phyloP scores from a whole-genome alignment of 257 asterid genomes.

The Solanum clarkiae region DNA sequence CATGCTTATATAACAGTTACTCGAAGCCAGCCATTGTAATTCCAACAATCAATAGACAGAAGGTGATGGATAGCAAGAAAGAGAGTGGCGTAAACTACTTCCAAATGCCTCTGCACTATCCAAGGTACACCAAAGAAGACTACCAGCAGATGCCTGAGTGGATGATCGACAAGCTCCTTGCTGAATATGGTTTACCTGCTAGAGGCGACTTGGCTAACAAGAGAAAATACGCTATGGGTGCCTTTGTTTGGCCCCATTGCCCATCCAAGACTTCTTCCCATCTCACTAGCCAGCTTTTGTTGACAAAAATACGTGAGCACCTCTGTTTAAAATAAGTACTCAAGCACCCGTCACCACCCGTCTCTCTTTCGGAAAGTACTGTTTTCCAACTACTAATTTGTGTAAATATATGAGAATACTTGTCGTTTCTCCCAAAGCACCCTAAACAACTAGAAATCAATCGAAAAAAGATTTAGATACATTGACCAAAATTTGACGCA shows the following conservation, averaged over 20 bases:
- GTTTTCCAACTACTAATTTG: not conserved
- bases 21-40: not conserved
- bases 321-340: not conserved
- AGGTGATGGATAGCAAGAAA: not conserved
- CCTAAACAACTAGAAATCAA: not conserved
- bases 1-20: not conserved
- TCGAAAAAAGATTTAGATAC: not conserved
- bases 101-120: constrained; percentile 7
- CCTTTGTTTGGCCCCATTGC: not conserved
- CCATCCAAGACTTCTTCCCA: not conserved
- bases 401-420: not conserved
- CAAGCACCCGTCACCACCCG: not conserved
- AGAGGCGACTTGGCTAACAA: not conserved
- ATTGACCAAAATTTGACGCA: not conserved
- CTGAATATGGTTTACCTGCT: not conserved
- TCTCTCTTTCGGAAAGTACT: not conserved
- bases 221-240: not conserved
- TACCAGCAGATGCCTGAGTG: constrained; percentile 2
- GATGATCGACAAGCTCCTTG: not conserved
- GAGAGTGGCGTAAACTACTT: not conserved
- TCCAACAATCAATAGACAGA: not conserved
- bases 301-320: not conserved
- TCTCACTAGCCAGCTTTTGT: not conserved
- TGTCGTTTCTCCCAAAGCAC: not conserved
- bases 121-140: not conserved